phyloP scores from a whole-genome alignment of 164 flowering plant genomes.

The Warburgia ugandensis region DNA sequence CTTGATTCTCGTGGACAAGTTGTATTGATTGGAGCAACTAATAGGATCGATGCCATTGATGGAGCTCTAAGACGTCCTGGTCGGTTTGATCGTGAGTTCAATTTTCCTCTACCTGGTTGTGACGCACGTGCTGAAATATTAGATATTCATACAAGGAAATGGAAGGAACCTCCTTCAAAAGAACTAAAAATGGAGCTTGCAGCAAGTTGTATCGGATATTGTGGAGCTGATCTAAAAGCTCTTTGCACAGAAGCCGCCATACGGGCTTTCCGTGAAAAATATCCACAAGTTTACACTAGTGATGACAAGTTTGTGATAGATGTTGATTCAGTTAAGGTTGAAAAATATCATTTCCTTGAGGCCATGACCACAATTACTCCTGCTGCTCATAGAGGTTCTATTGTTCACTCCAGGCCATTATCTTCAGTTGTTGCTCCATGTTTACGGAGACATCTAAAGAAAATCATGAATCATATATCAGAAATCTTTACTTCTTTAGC shows the following conservation, averaged over 20 bases:
- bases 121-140: constrained; percentile 97
- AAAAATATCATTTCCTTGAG: constrained; percentile 80
- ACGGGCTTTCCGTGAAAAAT: constrained; percentile 95
- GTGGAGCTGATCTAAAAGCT: constrained; percentile 98
- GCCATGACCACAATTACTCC: constrained; percentile 98
- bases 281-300: constrained; percentile 98
- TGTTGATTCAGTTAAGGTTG: constrained; percentile 84
- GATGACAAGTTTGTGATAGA: constrained; percentile 96
- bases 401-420: constrained; percentile 90
- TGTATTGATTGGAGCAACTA: constrained; percentile 97
- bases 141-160: constrained; percentile 93
- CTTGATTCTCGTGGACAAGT: constrained; percentile 99
- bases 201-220: constrained; percentile 96
- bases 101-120: constrained; percentile 92
- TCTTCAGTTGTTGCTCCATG: constrained; percentile 88
- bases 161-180: constrained; percentile 88
- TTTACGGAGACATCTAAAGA: constrained; percentile 59
- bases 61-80: constrained; percentile 99
- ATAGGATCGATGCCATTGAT: constrained; percentile 98
- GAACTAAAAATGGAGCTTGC: constrained; percentile 87
- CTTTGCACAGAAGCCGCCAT: constrained; percentile 99
- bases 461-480: constrained; percentile 55
- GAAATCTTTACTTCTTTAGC: constrained; percentile 67
- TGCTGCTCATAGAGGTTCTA: constrained; percentile 97
- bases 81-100: constrained; percentile 97